These are phyloP conservation scores for Phaeosphaeriaceae sp. DNA, from an alignment of 2,329 filamentous ascomycete genomes.

Conservation along the genomic window DNA sequence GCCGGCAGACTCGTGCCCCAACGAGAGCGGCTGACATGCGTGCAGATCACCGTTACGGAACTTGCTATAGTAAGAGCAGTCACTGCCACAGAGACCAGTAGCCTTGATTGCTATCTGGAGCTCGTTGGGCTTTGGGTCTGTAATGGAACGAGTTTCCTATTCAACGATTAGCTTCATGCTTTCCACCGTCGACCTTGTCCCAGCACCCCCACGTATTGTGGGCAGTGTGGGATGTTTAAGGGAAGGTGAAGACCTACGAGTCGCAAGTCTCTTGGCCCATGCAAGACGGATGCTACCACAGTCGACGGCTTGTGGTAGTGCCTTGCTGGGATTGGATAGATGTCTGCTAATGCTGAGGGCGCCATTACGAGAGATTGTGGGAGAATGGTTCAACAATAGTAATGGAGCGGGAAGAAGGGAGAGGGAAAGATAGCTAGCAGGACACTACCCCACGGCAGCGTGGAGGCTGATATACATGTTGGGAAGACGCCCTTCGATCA, in stretches of 20 bases:
- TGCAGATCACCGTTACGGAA: constrained; percentile 75
- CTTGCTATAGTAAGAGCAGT: constrained; percentile 75
- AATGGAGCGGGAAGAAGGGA: constrained; percentile 28
- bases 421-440: constrained; percentile 35
- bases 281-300: constrained; percentile 50
- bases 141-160: constrained; percentile 63
- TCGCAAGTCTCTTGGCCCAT: constrained; percentile 52
- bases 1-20: constrained; percentile 55
- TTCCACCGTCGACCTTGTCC: constrained; percentile 18
- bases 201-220: constrained; percentile 41
- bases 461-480: constrained; percentile 49
- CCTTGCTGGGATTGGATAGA: constrained; percentile 48
- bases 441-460: constrained; percentile 46
- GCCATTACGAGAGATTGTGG: constrained; percentile 47
- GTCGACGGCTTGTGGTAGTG: constrained; percentile 47
- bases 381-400: constrained; percentile 21
- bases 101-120: constrained; percentile 70
- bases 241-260: constrained; percentile 48
- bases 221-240: constrained; percentile 42
- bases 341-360: constrained; percentile 49
- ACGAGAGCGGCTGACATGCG: constrained; percentile 68
- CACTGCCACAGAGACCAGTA: constrained; percentile 74
- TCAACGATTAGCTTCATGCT: constrained; percentile 31
- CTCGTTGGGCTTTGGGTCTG: constrained; percentile 63
- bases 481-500: constrained; percentile 32